Conservation (phyloP, 208 protist species). For the Acanthamoeba triangularis region DNA sequence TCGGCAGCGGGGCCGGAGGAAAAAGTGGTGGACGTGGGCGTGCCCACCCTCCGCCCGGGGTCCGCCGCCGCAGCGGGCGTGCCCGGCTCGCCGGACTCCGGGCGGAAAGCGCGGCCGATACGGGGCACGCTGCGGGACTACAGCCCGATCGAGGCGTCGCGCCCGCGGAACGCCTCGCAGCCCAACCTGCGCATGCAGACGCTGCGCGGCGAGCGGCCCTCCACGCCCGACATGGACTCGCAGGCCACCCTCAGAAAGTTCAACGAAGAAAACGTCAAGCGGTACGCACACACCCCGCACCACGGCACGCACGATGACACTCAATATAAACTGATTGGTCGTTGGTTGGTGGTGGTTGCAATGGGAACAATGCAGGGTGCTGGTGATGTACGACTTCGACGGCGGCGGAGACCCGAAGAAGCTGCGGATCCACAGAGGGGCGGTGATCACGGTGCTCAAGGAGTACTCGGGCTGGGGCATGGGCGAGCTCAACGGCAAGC, state of each 20-base stretch:
- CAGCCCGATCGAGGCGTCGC: background rate
- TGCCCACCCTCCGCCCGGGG: background rate
- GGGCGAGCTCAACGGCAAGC: background rate
- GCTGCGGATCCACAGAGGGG: background rate
- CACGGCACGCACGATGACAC: no score
- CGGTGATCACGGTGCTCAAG: constrained; percentile 10
- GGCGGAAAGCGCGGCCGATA: background rate
- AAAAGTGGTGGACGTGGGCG: background rate
- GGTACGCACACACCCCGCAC: no score
- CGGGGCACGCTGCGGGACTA: background rate
- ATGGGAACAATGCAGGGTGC: background rate
- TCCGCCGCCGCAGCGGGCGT: background rate
- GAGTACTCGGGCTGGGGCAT: background rate
- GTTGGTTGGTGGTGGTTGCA: background rate
- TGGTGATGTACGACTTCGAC: constrained; percentile 13
- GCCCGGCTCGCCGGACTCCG: background rate
- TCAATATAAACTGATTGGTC: background rate
- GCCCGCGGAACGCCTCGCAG: background rate
- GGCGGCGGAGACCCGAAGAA: background rate
- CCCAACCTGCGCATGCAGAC: background rate
- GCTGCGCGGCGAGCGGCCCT: background rate
- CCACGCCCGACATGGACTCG: background rate
- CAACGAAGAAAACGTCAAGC: background rate
- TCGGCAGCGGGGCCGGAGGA: background rate
- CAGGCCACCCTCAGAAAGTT: background rate